A percentile compares a stretch with the other conserved stretches of the same genome.
Evolutionary conservation across 176 grass and related monocot species (phyloP).

Genomic region (maize (Zea mays)): DNA sequence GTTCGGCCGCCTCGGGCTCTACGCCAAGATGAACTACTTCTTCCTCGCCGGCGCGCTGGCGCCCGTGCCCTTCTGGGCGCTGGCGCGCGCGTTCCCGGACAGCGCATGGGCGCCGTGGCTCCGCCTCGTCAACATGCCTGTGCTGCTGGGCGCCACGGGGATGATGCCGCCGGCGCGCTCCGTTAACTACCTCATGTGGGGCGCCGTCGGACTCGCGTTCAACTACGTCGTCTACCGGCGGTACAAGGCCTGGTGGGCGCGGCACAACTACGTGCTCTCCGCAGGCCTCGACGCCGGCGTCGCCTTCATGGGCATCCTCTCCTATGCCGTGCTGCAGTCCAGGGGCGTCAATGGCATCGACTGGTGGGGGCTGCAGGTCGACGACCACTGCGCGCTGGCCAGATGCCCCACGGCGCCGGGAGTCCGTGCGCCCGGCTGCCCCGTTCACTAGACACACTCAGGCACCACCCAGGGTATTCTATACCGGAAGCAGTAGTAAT

Average conservation of each 20-base stretch:
- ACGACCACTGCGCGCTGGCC: conserved; percentile 59
- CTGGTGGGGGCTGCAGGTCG: conserved; percentile 74
- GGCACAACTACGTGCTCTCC: conserved; percentile 73
- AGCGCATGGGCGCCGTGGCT: conserved; percentile 42
- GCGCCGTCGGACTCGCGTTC: conserved; percentile 53
- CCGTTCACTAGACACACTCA: background rate
- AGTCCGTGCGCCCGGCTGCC: conserved; percentile 31
- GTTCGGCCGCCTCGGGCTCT: conserved; percentile 61
- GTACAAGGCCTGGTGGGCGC: conserved; percentile 63
- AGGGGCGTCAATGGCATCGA: conserved; percentile 42
- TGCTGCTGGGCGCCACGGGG: conserved; percentile 56
- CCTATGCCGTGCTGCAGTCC: conserved; percentile 51
- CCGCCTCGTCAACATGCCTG: conserved; percentile 64
- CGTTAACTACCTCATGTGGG: conserved; percentile 77
- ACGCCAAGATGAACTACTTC: conserved; percentile 70
- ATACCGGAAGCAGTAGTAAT: background rate
- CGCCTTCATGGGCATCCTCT: conserved; percentile 55
- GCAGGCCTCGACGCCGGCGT: conserved; percentile 54
- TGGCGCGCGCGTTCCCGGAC: conserved; percentile 45
- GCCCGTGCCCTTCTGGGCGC: conserved; percentile 59
- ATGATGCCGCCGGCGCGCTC: conserved; percentile 65
- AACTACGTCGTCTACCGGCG: conserved; percentile 53
- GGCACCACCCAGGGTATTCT: background rate
- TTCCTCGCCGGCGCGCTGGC: conserved; percentile 64
- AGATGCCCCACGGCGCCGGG: conserved; percentile 56